Conservation (phyloP, 306 rosid genomes). For the Dryas drummondii region DNA sequence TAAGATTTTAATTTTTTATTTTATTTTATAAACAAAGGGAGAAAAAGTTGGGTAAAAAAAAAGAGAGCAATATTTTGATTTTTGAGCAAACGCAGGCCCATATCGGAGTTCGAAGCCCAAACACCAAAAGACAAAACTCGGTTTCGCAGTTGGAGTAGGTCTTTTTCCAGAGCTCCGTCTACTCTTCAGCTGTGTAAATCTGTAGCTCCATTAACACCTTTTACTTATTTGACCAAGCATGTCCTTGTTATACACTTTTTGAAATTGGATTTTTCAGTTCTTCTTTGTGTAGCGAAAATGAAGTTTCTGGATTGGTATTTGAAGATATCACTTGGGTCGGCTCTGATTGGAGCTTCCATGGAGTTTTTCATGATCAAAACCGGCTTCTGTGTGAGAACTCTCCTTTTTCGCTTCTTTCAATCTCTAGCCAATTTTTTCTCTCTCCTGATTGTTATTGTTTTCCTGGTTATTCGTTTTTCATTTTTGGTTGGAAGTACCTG, state of each 20-base stretch:
- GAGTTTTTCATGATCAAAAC: constrained; percentile 87
- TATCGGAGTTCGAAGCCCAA: background rate
- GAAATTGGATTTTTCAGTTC: background rate
- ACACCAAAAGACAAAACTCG: background rate
- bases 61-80: too few relatives aligned
- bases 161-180: background rate
- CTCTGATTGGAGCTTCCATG: constrained; percentile 87
- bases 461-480: background rate
- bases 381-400: constrained; percentile 82
- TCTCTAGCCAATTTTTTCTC: background rate
- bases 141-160: background rate
- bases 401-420: constrained; percentile 39
- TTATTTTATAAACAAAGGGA: too few relatives aligned
- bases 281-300: constrained; percentile 44
- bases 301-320: constrained; percentile 85
- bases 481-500: background rate
- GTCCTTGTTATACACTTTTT: background rate
- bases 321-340: constrained; percentile 73
- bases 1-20: too few relatives aligned
- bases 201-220: background rate
- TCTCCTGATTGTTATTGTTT: background rate
- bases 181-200: background rate
- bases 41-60: too few relatives aligned
- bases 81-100: background rate
- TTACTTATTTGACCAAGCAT: background rate